Conservation (phyloP, 1,139 yeast species). For the Suhomyces panamericanus region DNA sequence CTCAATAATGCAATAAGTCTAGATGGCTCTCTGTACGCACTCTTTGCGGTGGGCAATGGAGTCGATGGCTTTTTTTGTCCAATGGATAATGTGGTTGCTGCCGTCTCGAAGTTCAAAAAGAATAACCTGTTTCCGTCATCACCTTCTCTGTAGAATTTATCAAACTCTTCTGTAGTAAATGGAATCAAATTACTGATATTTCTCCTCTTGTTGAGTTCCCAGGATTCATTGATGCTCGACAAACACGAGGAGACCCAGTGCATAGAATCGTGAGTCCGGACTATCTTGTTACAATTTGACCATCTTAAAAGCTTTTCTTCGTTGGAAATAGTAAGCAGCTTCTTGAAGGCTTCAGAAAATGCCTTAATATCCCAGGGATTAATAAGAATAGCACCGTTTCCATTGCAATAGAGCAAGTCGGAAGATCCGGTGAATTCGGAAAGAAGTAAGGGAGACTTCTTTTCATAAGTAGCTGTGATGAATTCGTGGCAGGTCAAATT, state of each 20-base stretch:
- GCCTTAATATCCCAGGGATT: conserved; percentile 88
- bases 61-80: conserved; percentile 15
- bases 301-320: conserved; percentile 63
- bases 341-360: conserved; percentile 61
- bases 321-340: conserved; percentile 61
- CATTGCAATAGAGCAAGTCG: conserved; percentile 52
- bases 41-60: conserved; percentile 25
- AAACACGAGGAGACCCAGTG: conserved; percentile 72
- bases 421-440: conserved; percentile 97
- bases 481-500: conserved; percentile 95
- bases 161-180: conserved; percentile 34
- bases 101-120: conserved; percentile 54
- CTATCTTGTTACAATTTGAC: conserved; percentile 58
- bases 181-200: conserved; percentile 26
- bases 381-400: conserved; percentile 69
- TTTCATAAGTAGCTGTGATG: conserved; percentile 69
- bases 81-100: conserved; percentile 29
- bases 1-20: conserved; percentile 49
- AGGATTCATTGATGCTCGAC: conserved; percentile 55
- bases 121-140: conserved; percentile 46
- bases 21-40: conserved; percentile 45
- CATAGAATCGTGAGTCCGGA: conserved; percentile 66
- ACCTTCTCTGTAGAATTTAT: conserved; percentile 35
- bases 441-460: conserved; percentile 77
- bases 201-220: conserved; percentile 54